Percentiles rank a stretch among this genome's conserved stretches.
Evolutionary conservation across 768 basidiomycete species (phyloP).

Genomic region (Hydnomerulius pinastri): DNA sequence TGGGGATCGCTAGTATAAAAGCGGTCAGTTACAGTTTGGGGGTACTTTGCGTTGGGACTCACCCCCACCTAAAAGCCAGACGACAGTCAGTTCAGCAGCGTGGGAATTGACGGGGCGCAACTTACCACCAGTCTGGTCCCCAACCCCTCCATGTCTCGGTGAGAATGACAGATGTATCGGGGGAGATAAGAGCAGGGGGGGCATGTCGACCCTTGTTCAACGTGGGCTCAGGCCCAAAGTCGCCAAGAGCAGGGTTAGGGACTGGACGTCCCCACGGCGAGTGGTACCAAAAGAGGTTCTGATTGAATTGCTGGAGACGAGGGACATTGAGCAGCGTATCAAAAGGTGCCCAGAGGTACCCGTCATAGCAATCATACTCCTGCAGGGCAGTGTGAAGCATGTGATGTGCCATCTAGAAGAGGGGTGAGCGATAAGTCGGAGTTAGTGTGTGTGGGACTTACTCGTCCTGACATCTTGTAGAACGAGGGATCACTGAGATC

Average conservation of each 20-base stretch:
- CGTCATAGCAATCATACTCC: slow-evolving; percentile 47
- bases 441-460: slow-evolving; percentile 19
- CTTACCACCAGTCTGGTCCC: slow-evolving; percentile 46
- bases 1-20: slow-evolving; percentile 38
- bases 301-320: slow-evolving; percentile 47
- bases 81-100: slow-evolving; percentile 4
- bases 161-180: slow-evolving; percentile 39
- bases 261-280: slow-evolving; percentile 47
- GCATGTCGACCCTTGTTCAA: slow-evolving; percentile 34
- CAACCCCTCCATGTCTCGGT: slow-evolving; percentile 44
- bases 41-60: slow-evolving; percentile 12
- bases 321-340: slow-evolving; percentile 52
- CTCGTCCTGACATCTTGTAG: slow-evolving; percentile 48
- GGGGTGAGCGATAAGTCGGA: background rate
- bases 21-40: background rate
- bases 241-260: slow-evolving; percentile 38
- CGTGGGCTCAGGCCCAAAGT: slow-evolving; percentile 5
- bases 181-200: slow-evolving; percentile 43
- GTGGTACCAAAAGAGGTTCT: slow-evolving; percentile 50
- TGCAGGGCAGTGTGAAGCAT: slow-evolving; percentile 51
- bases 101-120: slow-evolving; percentile 2
- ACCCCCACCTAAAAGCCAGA: slow-evolving; percentile 43
- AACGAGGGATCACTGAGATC: slow-evolving; percentile 37
- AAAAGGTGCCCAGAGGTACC: slow-evolving; percentile 55
- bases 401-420: slow-evolving; percentile 47